Conservation (phyloP, 257 asterid genomes). For the Penstemon newberryi region DNA sequence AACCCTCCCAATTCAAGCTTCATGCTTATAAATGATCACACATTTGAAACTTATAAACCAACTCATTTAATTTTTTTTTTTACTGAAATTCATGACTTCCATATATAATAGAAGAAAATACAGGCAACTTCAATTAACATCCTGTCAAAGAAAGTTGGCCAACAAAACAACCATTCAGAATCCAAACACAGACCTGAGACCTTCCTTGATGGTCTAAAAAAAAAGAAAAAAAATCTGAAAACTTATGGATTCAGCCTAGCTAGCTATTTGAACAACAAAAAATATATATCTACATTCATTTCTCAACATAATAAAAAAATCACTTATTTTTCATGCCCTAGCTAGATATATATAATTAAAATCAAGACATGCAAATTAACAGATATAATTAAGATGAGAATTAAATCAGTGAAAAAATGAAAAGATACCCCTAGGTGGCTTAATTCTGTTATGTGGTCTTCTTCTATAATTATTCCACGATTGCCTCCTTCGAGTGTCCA, state of each 20-base stretch:
- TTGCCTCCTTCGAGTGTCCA: constrained; percentile 44
- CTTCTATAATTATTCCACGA: constrained; percentile 32
- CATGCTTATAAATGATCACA: no score
- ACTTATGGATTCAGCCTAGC: no score
- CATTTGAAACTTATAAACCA: no score
- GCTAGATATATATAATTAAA: background rate
- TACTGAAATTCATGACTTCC: no score
- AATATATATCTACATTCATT: no score
- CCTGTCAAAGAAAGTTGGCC: no score
- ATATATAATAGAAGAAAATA: background rate
- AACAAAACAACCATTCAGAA: constrained; percentile 5
- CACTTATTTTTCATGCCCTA: no score
- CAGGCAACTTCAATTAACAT: background rate
- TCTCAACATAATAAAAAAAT: no score
- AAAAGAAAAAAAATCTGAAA: background rate
- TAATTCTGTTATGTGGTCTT: constrained; percentile 39
- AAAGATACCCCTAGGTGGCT: constrained; percentile 38
- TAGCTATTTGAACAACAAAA: no score
- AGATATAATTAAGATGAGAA: background rate
- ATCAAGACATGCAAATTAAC: background rate
- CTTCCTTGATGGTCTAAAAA: constrained; percentile 4
- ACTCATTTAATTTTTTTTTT: background rate
- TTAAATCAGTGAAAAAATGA: background rate
- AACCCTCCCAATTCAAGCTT: no score
- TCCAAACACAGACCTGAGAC: background rate